Base-by-base conservation (phyloP, 441 rosid species). In the Daphne laureola region DNA sequence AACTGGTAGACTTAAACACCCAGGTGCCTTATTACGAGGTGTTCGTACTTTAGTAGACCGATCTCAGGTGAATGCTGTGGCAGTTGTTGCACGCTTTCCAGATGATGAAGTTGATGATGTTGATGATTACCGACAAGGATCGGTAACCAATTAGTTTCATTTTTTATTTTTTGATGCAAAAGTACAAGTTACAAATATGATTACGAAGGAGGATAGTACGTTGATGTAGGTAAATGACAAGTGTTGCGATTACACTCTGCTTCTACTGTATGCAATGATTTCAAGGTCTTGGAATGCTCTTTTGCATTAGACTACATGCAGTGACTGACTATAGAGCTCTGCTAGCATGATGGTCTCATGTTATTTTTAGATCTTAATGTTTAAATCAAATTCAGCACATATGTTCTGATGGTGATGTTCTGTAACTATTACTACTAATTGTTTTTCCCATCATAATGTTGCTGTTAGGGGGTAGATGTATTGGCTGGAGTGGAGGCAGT, bases 401-500 rank as follows among this genome's bases (percentile, higher is more conserved):
- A 1, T 31, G 1, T 31, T 31, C 38, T 31, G 38, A 31, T 31
- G 11, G 38, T 6, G 38, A 31, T 31, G 1, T 9, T 31, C 38
- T 31, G 38, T 31, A 31, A 31, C 38, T 9, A 31, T 31, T 31
- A 31, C 6, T 31, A 31, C 11, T 21, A 21, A 21, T 21, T 21
- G 1, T 31, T 31, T 31, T 31, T 31, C 38, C 38, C 38, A 31
- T 31, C 38, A 31, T 9, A 31, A 31, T 31, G 38, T 43, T 41
- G 18, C 17, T 43, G 57, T 54, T 71, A 79, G 85, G 89, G 89
- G 49, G 71, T 82, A 61, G 89, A 82, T 62, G 57, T 67, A 43
- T 69, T 82, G 70, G 88, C 85, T 0, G 88, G 85, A 55, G 81
- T 79, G 18, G 85, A 82, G 68, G 85, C 88, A 36, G 58, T 79